Conservation (phyloP, 2,329 filamentous ascomycete genomes). For the Venturia carpophila region DNA sequence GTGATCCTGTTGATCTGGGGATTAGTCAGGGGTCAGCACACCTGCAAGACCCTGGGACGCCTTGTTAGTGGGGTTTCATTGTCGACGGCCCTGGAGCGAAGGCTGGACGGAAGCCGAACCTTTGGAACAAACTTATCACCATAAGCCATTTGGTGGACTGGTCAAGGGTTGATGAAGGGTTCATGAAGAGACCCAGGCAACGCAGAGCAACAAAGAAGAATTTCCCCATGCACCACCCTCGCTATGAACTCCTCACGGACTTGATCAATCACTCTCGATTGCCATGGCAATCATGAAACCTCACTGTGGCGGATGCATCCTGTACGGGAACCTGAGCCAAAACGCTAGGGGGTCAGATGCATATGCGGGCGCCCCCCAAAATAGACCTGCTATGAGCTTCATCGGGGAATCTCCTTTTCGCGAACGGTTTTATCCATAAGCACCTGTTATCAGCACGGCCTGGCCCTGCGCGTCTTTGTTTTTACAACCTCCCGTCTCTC, state of each 20-base stretch:
- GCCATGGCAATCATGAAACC: background rate
- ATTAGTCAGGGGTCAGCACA: background rate
- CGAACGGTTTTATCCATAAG: background rate
- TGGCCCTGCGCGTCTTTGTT: background rate
- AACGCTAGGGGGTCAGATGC: background rate
- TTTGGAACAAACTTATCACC: too few species aligned
- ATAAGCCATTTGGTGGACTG: too few species aligned
- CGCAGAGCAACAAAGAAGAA: background rate
- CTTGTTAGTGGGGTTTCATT: background rate
- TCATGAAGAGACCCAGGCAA: too few species aligned
- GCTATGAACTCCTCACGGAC: background rate
- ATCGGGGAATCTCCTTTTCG: background rate
- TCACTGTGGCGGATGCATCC: background rate
- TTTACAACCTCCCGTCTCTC: background rate
- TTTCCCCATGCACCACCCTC: background rate
- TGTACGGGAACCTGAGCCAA: background rate
- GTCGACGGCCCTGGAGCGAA: background rate
- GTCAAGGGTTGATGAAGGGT: too few species aligned
- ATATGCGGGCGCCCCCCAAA: background rate
- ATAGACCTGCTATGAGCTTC: background rate
- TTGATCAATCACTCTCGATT: background rate
- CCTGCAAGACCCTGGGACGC: background rate
- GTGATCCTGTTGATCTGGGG: background rate
- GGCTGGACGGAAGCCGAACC: background rate
- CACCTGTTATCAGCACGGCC: background rate